phyloP scores from a whole-genome alignment of 768 basidiomycete genomes.

The Sporobolomyces pararoseus region DNA sequence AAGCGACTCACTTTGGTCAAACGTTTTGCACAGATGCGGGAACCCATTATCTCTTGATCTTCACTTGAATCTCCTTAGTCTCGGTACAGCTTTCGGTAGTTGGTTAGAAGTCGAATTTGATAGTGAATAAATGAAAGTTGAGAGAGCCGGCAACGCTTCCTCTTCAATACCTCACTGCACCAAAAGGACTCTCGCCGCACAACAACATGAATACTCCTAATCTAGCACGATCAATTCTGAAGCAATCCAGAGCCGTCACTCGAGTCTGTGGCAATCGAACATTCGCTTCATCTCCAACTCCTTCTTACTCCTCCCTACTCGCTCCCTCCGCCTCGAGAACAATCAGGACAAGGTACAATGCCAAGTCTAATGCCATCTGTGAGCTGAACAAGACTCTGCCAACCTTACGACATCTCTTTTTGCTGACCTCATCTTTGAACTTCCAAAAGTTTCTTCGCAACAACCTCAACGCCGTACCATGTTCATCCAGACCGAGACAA shows the following conservation, averaged over 20 bases:
- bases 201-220: slow-evolving; percentile 1
- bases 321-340: background rate
- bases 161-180: no score
- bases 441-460: background rate
- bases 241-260: background rate
- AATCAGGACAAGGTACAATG: background rate
- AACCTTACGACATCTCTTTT: no score
- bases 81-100: no score
- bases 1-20: slow-evolving; percentile 29
- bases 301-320: background rate
- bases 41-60: slow-evolving; percentile 10
- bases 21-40: slow-evolving; percentile 26
- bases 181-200: no score
- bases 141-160: no score
- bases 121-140: no score
- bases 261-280: slow-evolving; percentile 3
- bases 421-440: slow-evolving; percentile 23
- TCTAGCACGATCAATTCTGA: background rate
- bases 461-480: slow-evolving; percentile 48
- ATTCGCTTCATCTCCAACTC: background rate
- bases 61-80: no score
- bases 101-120: no score
- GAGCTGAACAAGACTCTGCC: background rate
- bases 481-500: slow-evolving; percentile 98
- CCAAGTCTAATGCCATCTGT: background rate